Evolutionary conservation across 2,329 filamentous ascomycete species (phyloP).

Genomic region (Aspergillus pseudonomiae): DNA sequence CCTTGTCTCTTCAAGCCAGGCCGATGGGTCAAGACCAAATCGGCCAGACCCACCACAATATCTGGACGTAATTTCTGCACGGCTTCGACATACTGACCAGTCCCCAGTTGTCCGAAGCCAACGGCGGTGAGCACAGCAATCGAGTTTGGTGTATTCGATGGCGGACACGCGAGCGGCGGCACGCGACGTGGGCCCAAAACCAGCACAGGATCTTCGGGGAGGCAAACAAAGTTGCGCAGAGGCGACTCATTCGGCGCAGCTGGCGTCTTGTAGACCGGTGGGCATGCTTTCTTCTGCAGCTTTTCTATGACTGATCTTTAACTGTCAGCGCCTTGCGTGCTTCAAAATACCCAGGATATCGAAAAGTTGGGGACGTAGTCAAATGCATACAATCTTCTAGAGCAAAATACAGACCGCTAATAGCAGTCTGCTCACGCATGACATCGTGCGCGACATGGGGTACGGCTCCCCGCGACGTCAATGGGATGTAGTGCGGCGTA

Average conservation of each 20-base stretch:
- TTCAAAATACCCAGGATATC: background rate
- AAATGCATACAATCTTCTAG: slow-evolving; percentile 85
- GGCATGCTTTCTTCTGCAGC: slow-evolving; percentile 44
- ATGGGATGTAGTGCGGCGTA: slow-evolving; percentile 80
- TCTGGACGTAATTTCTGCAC: slow-evolving; percentile 73
- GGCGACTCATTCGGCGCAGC: slow-evolving; percentile 53
- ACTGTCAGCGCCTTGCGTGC: slow-evolving; percentile 29
- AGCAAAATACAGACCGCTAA: slow-evolving; percentile 75
- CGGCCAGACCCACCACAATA: slow-evolving; percentile 76
- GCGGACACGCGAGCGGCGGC: slow-evolving; percentile 71
- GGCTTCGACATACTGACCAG: slow-evolving; percentile 69
- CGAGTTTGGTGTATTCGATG: slow-evolving; percentile 68
- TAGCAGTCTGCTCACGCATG: slow-evolving; percentile 64
- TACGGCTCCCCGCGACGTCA: slow-evolving; percentile 80
- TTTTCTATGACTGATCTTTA: slow-evolving; percentile 63
- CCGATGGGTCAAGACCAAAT: slow-evolving; percentile 64
- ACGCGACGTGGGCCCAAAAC: slow-evolving; percentile 77
- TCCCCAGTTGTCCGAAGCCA: slow-evolving; percentile 74
- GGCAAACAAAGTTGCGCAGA: slow-evolving; percentile 75
- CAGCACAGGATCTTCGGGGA: slow-evolving; percentile 66
- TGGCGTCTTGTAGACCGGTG: slow-evolving; percentile 56
- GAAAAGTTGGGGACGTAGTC: background rate
- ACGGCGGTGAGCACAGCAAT: slow-evolving; percentile 83
- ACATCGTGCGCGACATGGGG: slow-evolving; percentile 91
- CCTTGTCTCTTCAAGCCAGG: slow-evolving; percentile 72